Base-by-base conservation (phyloP, 768 basidiomycete genomes). In the Artomyces pyxidatus region DNA sequence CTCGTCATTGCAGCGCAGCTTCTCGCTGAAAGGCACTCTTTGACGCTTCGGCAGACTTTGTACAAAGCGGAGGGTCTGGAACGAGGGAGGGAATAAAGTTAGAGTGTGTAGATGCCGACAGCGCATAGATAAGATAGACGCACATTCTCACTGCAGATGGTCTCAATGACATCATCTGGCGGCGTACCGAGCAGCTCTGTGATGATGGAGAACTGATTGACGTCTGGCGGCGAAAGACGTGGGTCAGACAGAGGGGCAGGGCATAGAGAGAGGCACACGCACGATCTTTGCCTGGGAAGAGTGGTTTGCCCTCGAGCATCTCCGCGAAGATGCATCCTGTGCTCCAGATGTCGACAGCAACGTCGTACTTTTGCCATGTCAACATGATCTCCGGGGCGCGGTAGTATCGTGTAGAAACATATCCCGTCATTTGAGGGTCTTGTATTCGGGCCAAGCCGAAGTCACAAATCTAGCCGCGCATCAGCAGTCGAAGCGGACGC, bases 351-450 rank as follows among this genome's bases (percentile, higher is more conserved):
- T 99, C 96, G 54, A 99, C 96, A 44, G 95, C 96, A 49, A 97
- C 94, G 66, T 98, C 95, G 71, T 99, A 99, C 73, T 98, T 98
- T 68, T 99, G 96, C 96, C 96, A 99, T 32, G 96, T 99, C 64
- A 99, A 77, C 96, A 99, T 99, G 71, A 99, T 99, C 69, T 99
- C 96, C 5, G 96, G 96, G 6, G 96, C 96, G 45, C 96, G 86
- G 65, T 99, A 99, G 71, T 99, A 99, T 58, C 96, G 77, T 45
- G 96, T 99, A 49, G 96, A 98, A 53, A 98, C 96, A 63, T 98
- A 99, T 54, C 96, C 96, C 1, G 96, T 99, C 96, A 99, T 99
- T 65, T 99, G 96, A 4, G 95, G 95, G 65, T 99, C 96, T 68
- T 98, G 96, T 55, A 99, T 94, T 45, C 96, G 88, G 29, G 96